Evolutionary conservation across 2,329 filamentous ascomycete species (phyloP).

Genomic region (Colletotrichum chlorophyti): DNA sequence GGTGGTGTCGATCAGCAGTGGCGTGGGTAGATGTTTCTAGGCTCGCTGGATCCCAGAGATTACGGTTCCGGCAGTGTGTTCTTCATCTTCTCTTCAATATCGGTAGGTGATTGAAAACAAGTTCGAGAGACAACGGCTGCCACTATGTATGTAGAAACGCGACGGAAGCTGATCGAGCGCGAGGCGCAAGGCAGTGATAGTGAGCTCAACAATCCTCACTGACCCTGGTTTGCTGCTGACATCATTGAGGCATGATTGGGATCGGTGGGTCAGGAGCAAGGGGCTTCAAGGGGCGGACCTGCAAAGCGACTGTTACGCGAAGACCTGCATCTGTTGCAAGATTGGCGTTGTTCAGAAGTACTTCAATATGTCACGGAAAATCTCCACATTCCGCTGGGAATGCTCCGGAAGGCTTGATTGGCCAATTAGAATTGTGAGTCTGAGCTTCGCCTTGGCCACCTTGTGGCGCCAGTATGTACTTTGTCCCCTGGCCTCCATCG

Average conservation of each 20-base stretch:
- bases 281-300: background rate
- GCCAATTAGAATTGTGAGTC: constrained; percentile 11
- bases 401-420: constrained; percentile 23
- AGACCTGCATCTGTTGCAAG: background rate
- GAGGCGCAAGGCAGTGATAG: constrained; percentile 15
- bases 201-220: constrained; percentile 24
- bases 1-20: constrained; percentile 16
- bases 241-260: constrained; percentile 27
- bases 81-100: constrained; percentile 4
- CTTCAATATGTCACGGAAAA: background rate
- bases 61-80: constrained; percentile 9
- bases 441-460: constrained; percentile 13
- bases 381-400: constrained; percentile 17
- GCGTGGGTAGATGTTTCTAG: background rate
- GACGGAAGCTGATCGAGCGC: background rate
- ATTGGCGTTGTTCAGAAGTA: background rate
- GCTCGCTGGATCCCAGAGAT: background rate
- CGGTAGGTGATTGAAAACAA: background rate
- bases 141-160: background rate
- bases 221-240: constrained; percentile 26
- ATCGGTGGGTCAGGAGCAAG: constrained; percentile 21
- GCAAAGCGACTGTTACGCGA: background rate
- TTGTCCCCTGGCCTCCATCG: constrained; percentile 9
- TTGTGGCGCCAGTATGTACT: constrained; percentile 4
- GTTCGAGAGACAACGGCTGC: background rate